Percentiles rank a stretch among this genome's conserved stretches.
phyloP scores from a whole-genome alignment of 2,329 filamentous ascomycete genomes.

The Stylonectria norvegica region DNA sequence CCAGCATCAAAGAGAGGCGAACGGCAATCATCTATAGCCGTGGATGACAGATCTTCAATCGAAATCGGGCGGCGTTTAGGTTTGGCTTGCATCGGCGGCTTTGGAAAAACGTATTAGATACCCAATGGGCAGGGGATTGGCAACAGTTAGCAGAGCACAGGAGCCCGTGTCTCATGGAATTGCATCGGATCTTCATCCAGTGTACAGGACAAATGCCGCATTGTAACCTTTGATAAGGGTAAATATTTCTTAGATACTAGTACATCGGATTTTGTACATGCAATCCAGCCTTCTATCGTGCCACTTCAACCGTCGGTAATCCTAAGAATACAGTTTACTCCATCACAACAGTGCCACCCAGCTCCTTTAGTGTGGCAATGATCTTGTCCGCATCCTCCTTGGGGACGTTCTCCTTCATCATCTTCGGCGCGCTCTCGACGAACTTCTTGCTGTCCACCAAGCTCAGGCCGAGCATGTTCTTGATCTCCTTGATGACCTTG shows the following conservation, averaged over 20 bases:
- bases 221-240: slow-evolving; percentile 13
- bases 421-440: slow-evolving; percentile 95
- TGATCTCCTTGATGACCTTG: slow-evolving; percentile 99
- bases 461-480: slow-evolving; percentile 88
- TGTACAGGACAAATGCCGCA: slow-evolving; percentile 3
- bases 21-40: slow-evolving; percentile 28
- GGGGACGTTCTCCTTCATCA: slow-evolving; percentile 97
- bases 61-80: slow-evolving; percentile 30
- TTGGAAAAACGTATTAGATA: slow-evolving; percentile 30
- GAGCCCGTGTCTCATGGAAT: slow-evolving; percentile 4
- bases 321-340: slow-evolving; percentile 57
- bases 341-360: slow-evolving; percentile 87
- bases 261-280: slow-evolving; percentile 41
- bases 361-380: slow-evolving; percentile 85
- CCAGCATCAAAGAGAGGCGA: slow-evolving; percentile 34
- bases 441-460: slow-evolving; percentile 99
- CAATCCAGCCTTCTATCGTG: slow-evolving; percentile 33
- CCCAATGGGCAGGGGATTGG: slow-evolving; percentile 17
- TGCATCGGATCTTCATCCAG: neutral
- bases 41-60: neutral
- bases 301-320: slow-evolving; percentile 23
- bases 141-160: slow-evolving; percentile 8
- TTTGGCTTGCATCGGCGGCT: slow-evolving; percentile 9
- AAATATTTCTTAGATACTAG: slow-evolving; percentile 33
- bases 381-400: slow-evolving; percentile 99